Evolutionary conservation across 1,284 basidiomycete species (phyloP).

Genomic region (Microbotryum intermedium): DNA sequence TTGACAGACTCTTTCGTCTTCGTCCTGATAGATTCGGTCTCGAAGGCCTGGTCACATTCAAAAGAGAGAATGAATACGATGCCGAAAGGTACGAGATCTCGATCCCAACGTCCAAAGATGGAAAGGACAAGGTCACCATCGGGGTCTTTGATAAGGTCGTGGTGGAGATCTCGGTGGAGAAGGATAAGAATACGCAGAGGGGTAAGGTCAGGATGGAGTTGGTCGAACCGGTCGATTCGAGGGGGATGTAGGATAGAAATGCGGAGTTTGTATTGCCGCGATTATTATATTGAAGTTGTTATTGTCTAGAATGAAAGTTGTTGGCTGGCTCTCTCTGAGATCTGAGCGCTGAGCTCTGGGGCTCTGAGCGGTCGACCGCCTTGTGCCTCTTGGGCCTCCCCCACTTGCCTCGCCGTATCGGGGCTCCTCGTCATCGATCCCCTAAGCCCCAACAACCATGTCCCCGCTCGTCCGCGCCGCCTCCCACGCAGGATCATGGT

Average conservation of each 20-base stretch:
- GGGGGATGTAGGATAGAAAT: slow-evolving; percentile 1
- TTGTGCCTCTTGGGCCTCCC: too few species aligned
- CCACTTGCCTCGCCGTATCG: too few species aligned
- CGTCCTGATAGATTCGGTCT: slow-evolving; percentile 62
- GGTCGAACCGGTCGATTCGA: slow-evolving; percentile 47
- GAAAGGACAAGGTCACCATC: slow-evolving; percentile 50
- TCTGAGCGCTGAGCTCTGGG: too few species aligned
- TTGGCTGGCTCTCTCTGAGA: too few species aligned
- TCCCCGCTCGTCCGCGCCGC: slow-evolving; percentile 42
- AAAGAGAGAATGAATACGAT: slow-evolving; percentile 77
- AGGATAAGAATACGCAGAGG: slow-evolving; percentile 88
- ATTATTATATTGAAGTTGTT: too few species aligned
- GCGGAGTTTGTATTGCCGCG: too few species aligned
- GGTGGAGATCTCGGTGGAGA: slow-evolving; percentile 84
- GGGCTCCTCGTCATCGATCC: too few species aligned
- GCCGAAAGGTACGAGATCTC: slow-evolving; percentile 77
- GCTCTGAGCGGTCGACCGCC: too few species aligned
- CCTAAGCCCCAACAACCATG: too few species aligned
- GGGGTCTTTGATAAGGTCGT: slow-evolving; percentile 80
- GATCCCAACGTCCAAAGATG: slow-evolving; percentile 30
- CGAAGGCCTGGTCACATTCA: slow-evolving; percentile 89
- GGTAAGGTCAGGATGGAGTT: slow-evolving; percentile 85
- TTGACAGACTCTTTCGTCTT: not conserved
- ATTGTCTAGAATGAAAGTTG: too few species aligned
- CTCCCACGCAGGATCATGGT: slow-evolving; percentile 88